These are phyloP conservation scores for Viola pubescens DNA, from an alignment of 441 rosid species.

Conservation along the genomic window DNA sequence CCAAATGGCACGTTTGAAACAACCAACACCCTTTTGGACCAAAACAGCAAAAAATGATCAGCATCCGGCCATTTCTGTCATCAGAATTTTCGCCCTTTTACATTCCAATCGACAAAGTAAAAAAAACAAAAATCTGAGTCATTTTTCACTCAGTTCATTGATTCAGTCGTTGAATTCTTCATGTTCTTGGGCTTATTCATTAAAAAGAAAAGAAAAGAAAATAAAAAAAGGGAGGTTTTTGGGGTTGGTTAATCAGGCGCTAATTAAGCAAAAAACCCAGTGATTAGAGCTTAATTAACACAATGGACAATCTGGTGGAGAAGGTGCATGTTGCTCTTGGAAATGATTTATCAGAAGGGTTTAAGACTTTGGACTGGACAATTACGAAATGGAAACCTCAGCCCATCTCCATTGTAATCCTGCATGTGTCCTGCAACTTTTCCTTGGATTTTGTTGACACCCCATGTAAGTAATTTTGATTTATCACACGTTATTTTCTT, in stretches of 20 bases:
- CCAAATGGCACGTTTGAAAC: too few species aligned
- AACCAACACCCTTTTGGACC: too few species aligned
- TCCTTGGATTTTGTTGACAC: slow-evolving; percentile 60
- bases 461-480: slow-evolving; percentile 45
- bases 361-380: slow-evolving; percentile 65
- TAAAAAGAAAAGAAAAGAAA: neutral
- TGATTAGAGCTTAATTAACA: slow-evolving; percentile 9
- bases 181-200: neutral
- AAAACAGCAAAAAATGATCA: neutral
- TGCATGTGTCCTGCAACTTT: slow-evolving; percentile 36
- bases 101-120: neutral
- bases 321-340: slow-evolving; percentile 70
- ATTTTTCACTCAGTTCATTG: slow-evolving; percentile 23
- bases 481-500: neutral
- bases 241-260: neutral
- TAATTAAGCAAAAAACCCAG: neutral
- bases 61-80: too few species aligned
- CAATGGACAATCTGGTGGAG: slow-evolving; percentile 38
- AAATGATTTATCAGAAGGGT: slow-evolving; percentile 60
- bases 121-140: slow-evolving; percentile 31
- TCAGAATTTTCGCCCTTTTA: too few species aligned
- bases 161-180: too few species aligned
- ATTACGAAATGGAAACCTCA: slow-evolving; percentile 47
- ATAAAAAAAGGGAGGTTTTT: neutral
- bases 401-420: slow-evolving; percentile 53